phyloP scores from a whole-genome alignment of 129 eudicot species.

The Daucus carota region DH1_v3.0 NC_030381.2:5176001-5176500 shows the following conservation, averaged over 20 bases:
- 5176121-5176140: conserved; percentile 8
- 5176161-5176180: conserved; percentile 37
- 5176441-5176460: background rate
- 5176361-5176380: conserved; percentile 8
- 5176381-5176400: background rate
- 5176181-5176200: conserved; percentile 56
- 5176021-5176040: background rate
- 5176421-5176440: background rate
- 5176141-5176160: conserved; percentile 41
- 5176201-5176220: conserved; percentile 46
- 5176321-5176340: background rate
- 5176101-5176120: background rate
- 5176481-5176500: background rate
- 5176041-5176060: background rate
- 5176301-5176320: background rate
- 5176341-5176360: background rate
- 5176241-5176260: conserved; percentile 43
- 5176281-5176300: conserved; percentile 10
- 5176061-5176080: background rate
- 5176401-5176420: background rate
- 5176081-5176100: background rate
- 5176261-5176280: conserved; percentile 26
- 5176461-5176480: background rate
- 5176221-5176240: conserved; percentile 33
- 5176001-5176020: background rate